Conservation (phyloP, 2,329 filamentous ascomycete species). For the Ophiostoma perfectum region DNA sequence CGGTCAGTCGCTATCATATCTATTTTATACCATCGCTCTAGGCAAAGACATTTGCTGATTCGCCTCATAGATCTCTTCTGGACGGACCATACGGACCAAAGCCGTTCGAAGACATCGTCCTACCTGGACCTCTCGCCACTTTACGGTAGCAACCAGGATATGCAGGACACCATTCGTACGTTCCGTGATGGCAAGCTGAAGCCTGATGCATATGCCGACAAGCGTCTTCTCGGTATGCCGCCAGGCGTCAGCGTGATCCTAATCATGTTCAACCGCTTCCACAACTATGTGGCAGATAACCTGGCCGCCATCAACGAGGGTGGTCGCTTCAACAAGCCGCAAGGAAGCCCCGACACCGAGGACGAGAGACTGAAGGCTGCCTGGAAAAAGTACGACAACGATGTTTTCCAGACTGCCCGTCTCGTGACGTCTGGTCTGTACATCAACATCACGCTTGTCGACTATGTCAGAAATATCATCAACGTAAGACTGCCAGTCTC, state of each 20-base stretch:
- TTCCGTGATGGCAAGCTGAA: constrained; percentile 68
- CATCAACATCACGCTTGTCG: constrained; percentile 70
- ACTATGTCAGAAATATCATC: constrained; percentile 74
- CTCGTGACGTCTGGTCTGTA: constrained; percentile 71
- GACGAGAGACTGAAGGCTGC: constrained; percentile 46
- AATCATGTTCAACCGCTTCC: constrained; percentile 78
- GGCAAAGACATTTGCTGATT: not conserved
- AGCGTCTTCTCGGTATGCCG: constrained; percentile 63
- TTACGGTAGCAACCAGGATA: constrained; percentile 62
- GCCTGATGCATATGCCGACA: constrained; percentile 66
- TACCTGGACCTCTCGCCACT: constrained; percentile 68
- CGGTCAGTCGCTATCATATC: constrained; percentile 38
- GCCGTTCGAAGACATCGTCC: constrained; percentile 60
- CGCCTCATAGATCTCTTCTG: constrained; percentile 56
- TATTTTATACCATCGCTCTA: too few relatives aligned
- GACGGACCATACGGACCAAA: constrained; percentile 57
- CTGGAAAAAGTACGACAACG: constrained; percentile 68
- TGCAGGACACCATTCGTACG: constrained; percentile 62
- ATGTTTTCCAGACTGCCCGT: constrained; percentile 72
- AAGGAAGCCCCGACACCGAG: constrained; percentile 36
- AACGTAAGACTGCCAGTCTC: constrained; percentile 37
- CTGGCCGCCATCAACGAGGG: constrained; percentile 82
- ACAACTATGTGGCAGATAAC: constrained; percentile 78
- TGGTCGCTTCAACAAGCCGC: constrained; percentile 66
- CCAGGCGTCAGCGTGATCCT: constrained; percentile 66